Evolutionary conservation across 768 basidiomycete genomes (phyloP), one percentile per base, ranked within the genome.

Genomic region (Auriscalpium orientale): DNA sequence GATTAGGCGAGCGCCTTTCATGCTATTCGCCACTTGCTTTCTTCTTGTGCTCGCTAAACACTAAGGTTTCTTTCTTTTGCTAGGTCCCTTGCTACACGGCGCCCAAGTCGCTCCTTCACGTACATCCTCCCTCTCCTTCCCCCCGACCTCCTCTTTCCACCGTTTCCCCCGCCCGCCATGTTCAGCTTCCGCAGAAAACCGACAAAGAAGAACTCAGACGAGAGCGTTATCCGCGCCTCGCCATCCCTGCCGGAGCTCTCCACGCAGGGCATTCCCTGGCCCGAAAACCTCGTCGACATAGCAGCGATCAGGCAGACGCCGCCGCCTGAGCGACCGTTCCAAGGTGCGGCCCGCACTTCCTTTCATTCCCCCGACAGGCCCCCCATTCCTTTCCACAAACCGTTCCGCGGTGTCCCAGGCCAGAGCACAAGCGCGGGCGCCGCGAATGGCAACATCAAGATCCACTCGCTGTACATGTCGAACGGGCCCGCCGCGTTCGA

Each of bases 371-470:
- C 70, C 70, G 73, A 78, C 67, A 71, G 71, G 55, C 67, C 71
- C 68, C 74, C 84, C 65, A 85, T 87, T 70, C 78, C 83, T 63
- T 91, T 90, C 78, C 88, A 91, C 71, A 88, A 87, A 80, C 89
- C 89, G 48, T 89, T 89, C 77, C 79, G 85, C 68, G 57, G 56
- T 20, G 51, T 51, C 46, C 37, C 38, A 60, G 59, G 56, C 6
- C 33, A 34, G 18, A 16, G 45, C 16, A 15, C 45, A 16, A 34
- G n/a, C 62, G 53, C 56, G 64, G 70, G 66, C 53, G 72, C 72
- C 71, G 64, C 72, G 77, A 76, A 76, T 68, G 76, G 72, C 62
- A 68, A 73, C 47, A 68, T 60, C 7, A 72, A 80, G 51, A 91
- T 90, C 54, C 88, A 87, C 38, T 77, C 84, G 7, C 65, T 89